These are phyloP conservation scores for Antitrichia curtipendula DNA, from an alignment of 225 moss, liverwort and hornwort genomes.

Conservation along the genomic window DNA sequence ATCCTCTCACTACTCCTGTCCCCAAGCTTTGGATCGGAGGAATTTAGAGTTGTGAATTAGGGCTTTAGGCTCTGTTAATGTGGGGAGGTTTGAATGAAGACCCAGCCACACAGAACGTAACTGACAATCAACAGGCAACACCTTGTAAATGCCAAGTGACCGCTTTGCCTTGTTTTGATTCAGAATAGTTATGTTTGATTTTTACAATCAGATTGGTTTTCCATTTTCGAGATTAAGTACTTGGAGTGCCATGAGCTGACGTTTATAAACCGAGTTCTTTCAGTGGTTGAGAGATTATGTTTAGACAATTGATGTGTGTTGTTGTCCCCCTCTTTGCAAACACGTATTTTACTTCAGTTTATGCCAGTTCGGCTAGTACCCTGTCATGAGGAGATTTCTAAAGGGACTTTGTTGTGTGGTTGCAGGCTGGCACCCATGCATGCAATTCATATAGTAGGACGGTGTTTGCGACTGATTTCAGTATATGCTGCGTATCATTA, in stretches of 20 bases:
- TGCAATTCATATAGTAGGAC: conserved; percentile 72
- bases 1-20: not conserved
- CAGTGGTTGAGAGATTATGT: not conserved
- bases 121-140: not conserved
- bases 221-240: not conserved
- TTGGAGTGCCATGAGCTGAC: not conserved
- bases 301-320: not conserved
- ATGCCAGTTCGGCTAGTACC: not conserved
- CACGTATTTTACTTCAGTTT: not conserved
- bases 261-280: not conserved
- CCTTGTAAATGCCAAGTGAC: not conserved
- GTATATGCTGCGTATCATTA: conserved; percentile 87
- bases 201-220: not conserved
- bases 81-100: not conserved
- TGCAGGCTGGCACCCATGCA: conserved; percentile 66
- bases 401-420: not conserved
- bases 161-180: not conserved
- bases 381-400: not conserved
- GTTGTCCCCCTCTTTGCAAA: not conserved
- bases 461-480: conserved; percentile 69
- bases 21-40: not conserved
- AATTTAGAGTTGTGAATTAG: not conserved
- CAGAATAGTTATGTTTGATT: not conserved
- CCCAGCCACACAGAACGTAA: not conserved
- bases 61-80: not conserved